These are phyloP conservation scores for Planoprotostelium fungivorum DNA, from an alignment of 78 protist genomes.

Conservation along the genomic window DNA sequence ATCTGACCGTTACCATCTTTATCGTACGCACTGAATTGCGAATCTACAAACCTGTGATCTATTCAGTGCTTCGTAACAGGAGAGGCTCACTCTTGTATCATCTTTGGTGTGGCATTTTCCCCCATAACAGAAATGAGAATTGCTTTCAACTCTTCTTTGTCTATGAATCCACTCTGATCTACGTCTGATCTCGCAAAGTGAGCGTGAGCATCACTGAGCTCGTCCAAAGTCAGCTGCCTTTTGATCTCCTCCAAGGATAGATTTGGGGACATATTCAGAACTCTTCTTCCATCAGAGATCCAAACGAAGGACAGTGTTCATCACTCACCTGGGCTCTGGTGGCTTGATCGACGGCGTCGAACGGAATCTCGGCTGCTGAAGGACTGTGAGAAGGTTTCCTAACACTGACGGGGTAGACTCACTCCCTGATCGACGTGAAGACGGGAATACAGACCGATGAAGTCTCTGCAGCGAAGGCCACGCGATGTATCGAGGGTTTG, in stretches of 20 bases:
- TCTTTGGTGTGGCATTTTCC: not conserved
- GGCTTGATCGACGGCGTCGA: not conserved
- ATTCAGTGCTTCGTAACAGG: not conserved
- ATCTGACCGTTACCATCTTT: not conserved
- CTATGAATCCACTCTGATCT: not conserved
- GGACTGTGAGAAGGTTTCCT: not conserved
- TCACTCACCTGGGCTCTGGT: not conserved
- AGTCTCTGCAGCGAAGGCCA: too few species aligned
- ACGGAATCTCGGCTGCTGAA: not conserved
- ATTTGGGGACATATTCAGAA: not conserved
- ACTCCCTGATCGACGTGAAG: not conserved
- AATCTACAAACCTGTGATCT: not conserved
- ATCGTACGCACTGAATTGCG: not conserved
- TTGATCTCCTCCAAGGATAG: not conserved
- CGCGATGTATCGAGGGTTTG: too few species aligned
- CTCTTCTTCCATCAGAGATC: not conserved
- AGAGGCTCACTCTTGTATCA: not conserved
- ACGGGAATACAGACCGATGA: too few species aligned
- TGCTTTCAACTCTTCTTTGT: not conserved
- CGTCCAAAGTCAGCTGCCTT: not conserved
- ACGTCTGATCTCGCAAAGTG: not conserved
- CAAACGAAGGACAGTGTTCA: not conserved
- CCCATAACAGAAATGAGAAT: not conserved
- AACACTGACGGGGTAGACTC: not conserved
- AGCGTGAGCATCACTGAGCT: not conserved